A percentile compares a stretch with the other conserved stretches of the same genome.
Conservation (phyloP, 495 filamentous ascomycete species). For the Cercophora scortea region DNA sequence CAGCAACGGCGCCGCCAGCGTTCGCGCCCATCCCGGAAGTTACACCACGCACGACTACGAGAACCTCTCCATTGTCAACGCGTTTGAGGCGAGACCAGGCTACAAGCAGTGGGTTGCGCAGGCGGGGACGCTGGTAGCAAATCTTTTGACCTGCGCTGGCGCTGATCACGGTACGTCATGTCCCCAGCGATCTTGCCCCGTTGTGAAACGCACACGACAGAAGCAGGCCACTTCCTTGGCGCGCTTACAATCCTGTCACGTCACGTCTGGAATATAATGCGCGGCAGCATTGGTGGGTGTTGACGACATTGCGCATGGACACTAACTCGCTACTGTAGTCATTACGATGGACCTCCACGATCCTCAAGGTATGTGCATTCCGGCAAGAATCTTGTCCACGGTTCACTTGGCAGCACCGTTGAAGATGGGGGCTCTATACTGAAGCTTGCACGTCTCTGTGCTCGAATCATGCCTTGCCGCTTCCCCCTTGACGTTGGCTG, state of each 20-base stretch:
- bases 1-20: conserved; percentile 25
- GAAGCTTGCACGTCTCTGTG: not conserved
- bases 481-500: not conserved
- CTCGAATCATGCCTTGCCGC: not conserved
- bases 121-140: conserved; percentile 89
- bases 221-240: no score
- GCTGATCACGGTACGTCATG: conserved; percentile 66
- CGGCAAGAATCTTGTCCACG: not conserved
- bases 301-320: not conserved
- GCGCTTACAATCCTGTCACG: no score
- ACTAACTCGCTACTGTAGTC: conserved; percentile 37
- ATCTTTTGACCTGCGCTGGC: conserved; percentile 89
- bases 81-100: conserved; percentile 77
- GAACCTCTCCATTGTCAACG: conserved; percentile 42
- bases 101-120: conserved; percentile 99
- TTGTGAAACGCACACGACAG: not conserved
- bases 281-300: not conserved
- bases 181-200: not conserved
- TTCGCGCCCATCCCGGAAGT: conserved; percentile 12
- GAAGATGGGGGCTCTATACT: not conserved
- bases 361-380: conserved; percentile 62
- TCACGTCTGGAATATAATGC: not conserved
- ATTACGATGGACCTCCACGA: conserved; percentile 99
- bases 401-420: not conserved
- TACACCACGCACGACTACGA: conserved; percentile 54